Evolutionary conservation across 352 stramenopile genomes (phyloP), one percentile per base, ranked within the genome.

Genomic region (Pythium periplocum): DNA sequence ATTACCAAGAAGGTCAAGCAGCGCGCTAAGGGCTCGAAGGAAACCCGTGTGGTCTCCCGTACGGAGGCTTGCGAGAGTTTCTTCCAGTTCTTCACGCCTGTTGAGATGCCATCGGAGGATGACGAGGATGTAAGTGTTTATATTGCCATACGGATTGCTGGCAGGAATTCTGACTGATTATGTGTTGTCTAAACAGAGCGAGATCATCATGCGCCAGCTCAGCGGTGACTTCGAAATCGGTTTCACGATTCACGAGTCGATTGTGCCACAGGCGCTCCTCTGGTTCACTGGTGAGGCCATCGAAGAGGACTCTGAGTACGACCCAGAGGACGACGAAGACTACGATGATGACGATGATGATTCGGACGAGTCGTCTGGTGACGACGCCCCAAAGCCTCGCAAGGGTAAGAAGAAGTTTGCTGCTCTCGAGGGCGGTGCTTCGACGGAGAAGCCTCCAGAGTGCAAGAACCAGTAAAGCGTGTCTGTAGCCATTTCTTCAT

Each of bases 1-100:
- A 76, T 88, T 31, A 88, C 76, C 41, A 91, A 91, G 68, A 93
- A 93, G 70, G 81, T 93, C 47, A 93, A 91, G 68, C 83, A 93
- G 66, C 80, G 81, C 53, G 70, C 83, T 42, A 91, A 91, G 75
- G 81, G 77, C 45, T 78, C 71, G 51, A 87, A 86, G 68, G 76
- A 86, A 48, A 86, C 80, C 26, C 83, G 83, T 55, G 77, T 93
- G 9, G 67, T 93, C 17, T 87, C 60, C 61, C 80, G 81, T 61
- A 87, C 81, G 4, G 83, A 93, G 63, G 75, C 80, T 12, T 91
- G 81, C 65, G 83, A 93, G 42, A 90, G 78, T 61, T 93, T 93
- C 58, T 93, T 93, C 66, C 80, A 90, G 66, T 88, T 93, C 62
- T 93, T 93, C 60, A 83, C 79, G 45, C 78, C 78, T 1, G 79